Percentiles rank a stretch among this genome's conserved stretches.
These are phyloP conservation scores for Cubamyces sp. DNA, from an alignment of 768 basidiomycete genomes.

Conservation along the genomic window DNA sequence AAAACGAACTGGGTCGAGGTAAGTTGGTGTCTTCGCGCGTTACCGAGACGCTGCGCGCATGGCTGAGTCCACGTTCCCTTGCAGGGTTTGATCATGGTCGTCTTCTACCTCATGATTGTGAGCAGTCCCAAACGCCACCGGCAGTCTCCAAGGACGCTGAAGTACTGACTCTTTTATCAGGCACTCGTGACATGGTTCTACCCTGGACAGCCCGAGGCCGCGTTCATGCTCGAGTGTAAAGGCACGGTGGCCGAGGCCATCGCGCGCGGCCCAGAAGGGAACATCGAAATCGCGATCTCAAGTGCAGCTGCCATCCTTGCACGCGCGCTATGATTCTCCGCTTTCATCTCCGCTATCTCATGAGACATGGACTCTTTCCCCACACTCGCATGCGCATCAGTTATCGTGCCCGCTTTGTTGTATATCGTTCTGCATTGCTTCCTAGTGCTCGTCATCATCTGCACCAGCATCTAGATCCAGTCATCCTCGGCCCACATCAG, in stretches of 20 bases:
- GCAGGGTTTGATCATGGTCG: slow-evolving; percentile 56
- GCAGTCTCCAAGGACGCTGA: neutral
- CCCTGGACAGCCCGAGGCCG: slow-evolving; percentile 55
- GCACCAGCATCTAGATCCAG: too few relatives aligned
- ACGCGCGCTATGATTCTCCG: neutral
- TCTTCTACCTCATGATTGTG: slow-evolving; percentile 72
- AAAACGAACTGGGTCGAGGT: slow-evolving; percentile 83
- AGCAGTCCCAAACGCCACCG: slow-evolving; percentile 24
- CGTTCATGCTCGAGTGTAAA: slow-evolving; percentile 45
- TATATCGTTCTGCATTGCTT: neutral
- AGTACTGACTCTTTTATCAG: slow-evolving; percentile 36
- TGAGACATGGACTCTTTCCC: neutral
- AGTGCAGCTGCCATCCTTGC: slow-evolving; percentile 3
- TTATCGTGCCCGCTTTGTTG: neutral
- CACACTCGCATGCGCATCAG: neutral
- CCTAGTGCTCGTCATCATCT: too few relatives aligned
- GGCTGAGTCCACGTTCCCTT: neutral
- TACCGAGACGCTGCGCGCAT: too few relatives aligned
- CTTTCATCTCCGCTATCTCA: neutral
- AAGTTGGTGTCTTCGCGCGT: neutral
- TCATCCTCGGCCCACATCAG: too few relatives aligned
- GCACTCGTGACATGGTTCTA: slow-evolving; percentile 73
- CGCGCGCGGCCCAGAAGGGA: slow-evolving; percentile 9
- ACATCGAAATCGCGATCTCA: slow-evolving; percentile 13
- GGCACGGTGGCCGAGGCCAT: slow-evolving; percentile 44